These are phyloP conservation scores for Neospora caninum DNA, from an alignment of 169 alveolate genomes.

Conservation along the genomic window DNA sequence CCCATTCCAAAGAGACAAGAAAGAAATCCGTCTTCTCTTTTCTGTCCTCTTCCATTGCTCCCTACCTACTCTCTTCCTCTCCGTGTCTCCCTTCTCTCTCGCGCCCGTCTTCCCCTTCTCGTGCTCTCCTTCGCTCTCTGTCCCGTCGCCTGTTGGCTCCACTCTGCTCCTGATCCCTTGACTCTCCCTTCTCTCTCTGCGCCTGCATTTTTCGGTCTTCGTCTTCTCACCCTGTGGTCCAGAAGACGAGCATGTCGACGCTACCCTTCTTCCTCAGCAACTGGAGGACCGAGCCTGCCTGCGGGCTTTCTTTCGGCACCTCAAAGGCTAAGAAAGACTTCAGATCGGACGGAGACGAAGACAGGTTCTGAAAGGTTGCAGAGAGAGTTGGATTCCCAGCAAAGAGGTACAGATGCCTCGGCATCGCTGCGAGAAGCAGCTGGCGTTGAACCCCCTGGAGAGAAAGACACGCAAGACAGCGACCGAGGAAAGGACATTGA, in stretches of 20 bases:
- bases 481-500: neutral
- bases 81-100: too few relatives aligned
- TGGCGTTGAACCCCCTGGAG: neutral
- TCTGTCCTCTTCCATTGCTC: too few relatives aligned
- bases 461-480: neutral
- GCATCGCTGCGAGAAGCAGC: constrained; percentile 13
- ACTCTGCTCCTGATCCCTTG: neutral
- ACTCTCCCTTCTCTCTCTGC: neutral
- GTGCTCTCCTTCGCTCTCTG: too few relatives aligned
- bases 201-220: too few relatives aligned
- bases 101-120: too few relatives aligned
- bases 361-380: neutral
- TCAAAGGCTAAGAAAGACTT: neutral
- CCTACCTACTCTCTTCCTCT: too few relatives aligned
- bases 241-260: neutral
- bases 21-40: too few relatives aligned
- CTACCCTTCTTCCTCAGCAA: constrained; percentile 13
- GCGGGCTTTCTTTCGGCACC: neutral
- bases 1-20: too few relatives aligned
- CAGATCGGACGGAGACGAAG: neutral
- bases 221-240: constrained; percentile 19
- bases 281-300: neutral
- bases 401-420: constrained; percentile 12
- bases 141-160: neutral
- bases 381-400: neutral